Evolutionary conservation across 2,329 filamentous ascomycete species (phyloP).

Genomic region (Pseudocercospora fijiensis): DNA sequence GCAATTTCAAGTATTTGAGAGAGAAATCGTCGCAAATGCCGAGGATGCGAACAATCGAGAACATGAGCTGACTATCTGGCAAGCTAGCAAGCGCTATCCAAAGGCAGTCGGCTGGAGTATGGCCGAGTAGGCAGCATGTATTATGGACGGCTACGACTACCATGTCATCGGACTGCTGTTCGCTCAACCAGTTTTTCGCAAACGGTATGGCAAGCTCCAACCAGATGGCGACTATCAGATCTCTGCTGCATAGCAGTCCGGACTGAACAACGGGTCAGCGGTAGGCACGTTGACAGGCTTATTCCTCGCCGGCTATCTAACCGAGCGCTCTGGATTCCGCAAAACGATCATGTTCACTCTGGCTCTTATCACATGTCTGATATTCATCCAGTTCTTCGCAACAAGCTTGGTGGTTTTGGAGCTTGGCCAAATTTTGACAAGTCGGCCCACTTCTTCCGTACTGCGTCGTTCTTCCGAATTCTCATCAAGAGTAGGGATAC

Average conservation of each 20-base stretch:
- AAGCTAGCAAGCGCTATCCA: not conserved
- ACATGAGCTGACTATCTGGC: not conserved
- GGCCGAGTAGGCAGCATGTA: constrained; percentile 25
- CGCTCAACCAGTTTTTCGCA: constrained; percentile 35
- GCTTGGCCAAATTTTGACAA: constrained; percentile 40
- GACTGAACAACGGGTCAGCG: constrained; percentile 56
- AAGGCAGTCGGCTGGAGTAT: constrained; percentile 8
- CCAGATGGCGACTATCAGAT: constrained; percentile 43
- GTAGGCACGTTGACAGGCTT: constrained; percentile 61
- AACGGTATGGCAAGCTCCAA: constrained; percentile 41
- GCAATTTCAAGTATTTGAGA: not conserved
- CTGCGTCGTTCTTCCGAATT: not conserved
- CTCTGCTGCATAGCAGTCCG: constrained; percentile 58
- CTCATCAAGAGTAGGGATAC: constrained; percentile 45
- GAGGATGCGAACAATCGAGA: constrained; percentile 4
- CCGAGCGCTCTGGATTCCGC: constrained; percentile 47
- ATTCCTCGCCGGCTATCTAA: constrained; percentile 64
- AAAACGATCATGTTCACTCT: constrained; percentile 60
- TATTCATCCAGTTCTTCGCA: constrained; percentile 47
- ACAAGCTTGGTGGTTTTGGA: constrained; percentile 32
- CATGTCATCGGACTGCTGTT: constrained; percentile 39
- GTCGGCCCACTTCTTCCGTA: not conserved
- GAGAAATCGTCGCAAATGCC: not conserved
- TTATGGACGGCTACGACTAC: constrained; percentile 60
- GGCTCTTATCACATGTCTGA: constrained; percentile 51